Percentiles rank a stretch among this genome's conserved stretches.
Evolutionary conservation across 345 rosid species (phyloP).

Genomic region (Linum trigynum): DNA sequence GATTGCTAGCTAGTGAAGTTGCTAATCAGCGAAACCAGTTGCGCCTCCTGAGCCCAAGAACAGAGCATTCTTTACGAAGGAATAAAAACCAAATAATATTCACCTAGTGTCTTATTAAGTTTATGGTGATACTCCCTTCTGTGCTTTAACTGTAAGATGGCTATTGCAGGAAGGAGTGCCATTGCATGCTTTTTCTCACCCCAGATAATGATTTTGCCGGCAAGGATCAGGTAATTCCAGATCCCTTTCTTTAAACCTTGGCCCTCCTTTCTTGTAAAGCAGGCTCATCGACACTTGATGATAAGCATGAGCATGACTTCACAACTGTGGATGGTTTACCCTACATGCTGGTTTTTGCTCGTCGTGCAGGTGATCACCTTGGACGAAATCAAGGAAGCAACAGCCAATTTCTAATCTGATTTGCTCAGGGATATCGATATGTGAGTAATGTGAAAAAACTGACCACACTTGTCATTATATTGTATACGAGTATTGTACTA

Average conservation of each 20-base stretch:
- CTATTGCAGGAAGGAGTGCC: constrained; percentile 88
- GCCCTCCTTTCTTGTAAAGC: not conserved
- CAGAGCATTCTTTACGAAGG: not conserved
- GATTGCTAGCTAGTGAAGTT: not conserved
- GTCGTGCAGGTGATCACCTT: constrained; percentile 48
- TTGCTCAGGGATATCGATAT: not conserved
- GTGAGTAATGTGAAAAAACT: not conserved
- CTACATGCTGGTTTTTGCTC: not conserved
- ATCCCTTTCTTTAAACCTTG: not conserved
- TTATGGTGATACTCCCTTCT: too few relatives aligned
- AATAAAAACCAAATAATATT: too few relatives aligned
- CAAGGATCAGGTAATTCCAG: constrained; percentile 58
- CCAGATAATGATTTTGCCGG: constrained; percentile 97
- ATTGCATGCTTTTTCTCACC: constrained; percentile 97
- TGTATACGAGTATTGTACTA: not conserved
- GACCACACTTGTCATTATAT: not conserved
- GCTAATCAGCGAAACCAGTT: not conserved
- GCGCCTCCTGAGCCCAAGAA: not conserved
- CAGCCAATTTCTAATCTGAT: constrained; percentile 40
- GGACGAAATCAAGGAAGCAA: constrained; percentile 73
- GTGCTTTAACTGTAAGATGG: constrained; percentile 6
- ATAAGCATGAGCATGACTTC: not conserved
- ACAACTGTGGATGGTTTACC: too few relatives aligned
- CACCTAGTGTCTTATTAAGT: too few relatives aligned
- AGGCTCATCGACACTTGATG: not conserved